Evolutionary conservation across 2,329 filamentous ascomycete genomes (phyloP).

Genomic region (Ilyonectria robusta): DNA sequence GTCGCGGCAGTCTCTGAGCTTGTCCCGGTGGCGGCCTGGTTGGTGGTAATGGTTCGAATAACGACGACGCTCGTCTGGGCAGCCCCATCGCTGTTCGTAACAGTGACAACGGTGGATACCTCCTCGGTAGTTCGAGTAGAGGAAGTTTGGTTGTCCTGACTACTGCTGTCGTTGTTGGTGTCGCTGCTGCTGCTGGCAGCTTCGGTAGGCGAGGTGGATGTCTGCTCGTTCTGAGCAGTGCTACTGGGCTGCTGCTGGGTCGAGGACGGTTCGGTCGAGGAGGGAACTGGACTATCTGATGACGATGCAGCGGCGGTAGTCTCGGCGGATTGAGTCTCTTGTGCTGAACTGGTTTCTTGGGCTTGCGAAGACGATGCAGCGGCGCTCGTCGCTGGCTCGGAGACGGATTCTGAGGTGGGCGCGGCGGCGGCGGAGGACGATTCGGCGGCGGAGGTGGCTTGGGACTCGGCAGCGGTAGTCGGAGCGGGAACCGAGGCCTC

Average conservation of each 20-base stretch:
- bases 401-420: conserved; percentile 26
- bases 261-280: conserved; percentile 16
- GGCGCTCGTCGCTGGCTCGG: not conserved
- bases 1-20: conserved; percentile 39
- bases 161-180: conserved; percentile 25
- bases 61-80: conserved; percentile 45
- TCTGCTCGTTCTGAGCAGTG: not conserved
- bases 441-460: conserved; percentile 12
- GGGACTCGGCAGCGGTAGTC: conserved; percentile 24
- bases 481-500: conserved; percentile 35
- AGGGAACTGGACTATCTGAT: conserved; percentile 7
- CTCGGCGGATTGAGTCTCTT: conserved; percentile 12
- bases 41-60: conserved; percentile 47
- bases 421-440: conserved; percentile 28
- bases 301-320: conserved; percentile 28
- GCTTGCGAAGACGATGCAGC: not conserved
- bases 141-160: conserved; percentile 29
- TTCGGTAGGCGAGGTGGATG: conserved; percentile 12
- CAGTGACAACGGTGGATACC: conserved; percentile 43
- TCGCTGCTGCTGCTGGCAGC: conserved; percentile 23
- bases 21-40: conserved; percentile 19
- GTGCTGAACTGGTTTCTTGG: conserved; percentile 3
- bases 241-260: not conserved
- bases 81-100: conserved; percentile 39
- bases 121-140: conserved; percentile 18